These are phyloP conservation scores for Lachnellula subtilissima DNA, from an alignment of 2,329 filamentous ascomycete genomes.

Conservation along the genomic window DNA sequence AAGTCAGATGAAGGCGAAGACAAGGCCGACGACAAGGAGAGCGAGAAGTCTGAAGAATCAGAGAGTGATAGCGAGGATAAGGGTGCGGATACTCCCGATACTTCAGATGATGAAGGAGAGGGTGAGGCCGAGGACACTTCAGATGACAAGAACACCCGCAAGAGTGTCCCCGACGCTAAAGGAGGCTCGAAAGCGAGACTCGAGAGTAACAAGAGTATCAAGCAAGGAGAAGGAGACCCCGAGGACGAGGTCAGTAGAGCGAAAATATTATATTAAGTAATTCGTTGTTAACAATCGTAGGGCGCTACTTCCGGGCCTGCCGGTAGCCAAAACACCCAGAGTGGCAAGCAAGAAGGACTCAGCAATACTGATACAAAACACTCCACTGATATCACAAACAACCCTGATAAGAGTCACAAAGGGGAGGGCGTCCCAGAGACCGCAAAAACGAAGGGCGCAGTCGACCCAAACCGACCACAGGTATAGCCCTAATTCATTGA, in stretches of 20 bases:
- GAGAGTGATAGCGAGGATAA: slow-evolving; percentile 28
- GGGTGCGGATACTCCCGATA: slow-evolving; percentile 27
- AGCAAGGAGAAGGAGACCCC: slow-evolving; percentile 17
- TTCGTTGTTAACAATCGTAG: slow-evolving; percentile 12
- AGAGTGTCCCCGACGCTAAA: slow-evolving; percentile 32
- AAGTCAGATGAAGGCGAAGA: slow-evolving; percentile 26
- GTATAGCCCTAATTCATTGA: slow-evolving; percentile 17
- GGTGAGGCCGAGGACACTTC: slow-evolving; percentile 25
- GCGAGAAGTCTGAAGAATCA: slow-evolving; percentile 30
- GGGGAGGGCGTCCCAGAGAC: slow-evolving; percentile 51
- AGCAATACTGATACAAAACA: slow-evolving; percentile 49
- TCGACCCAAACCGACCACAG: slow-evolving; percentile 32
- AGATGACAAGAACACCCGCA: slow-evolving; percentile 29
- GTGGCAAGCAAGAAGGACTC: slow-evolving; percentile 49
- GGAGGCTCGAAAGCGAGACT: slow-evolving; percentile 35
- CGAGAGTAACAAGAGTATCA: slow-evolving; percentile 32
- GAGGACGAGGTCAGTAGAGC: slow-evolving; percentile 15
- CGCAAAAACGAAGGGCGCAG: slow-evolving; percentile 48
- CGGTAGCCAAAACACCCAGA: slow-evolving; percentile 37
- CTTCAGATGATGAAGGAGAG: slow-evolving; percentile 30
- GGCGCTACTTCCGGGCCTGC: slow-evolving; percentile 27
- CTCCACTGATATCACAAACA: slow-evolving; percentile 38
- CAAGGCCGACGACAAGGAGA: slow-evolving; percentile 27
- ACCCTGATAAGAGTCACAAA: slow-evolving; percentile 49
- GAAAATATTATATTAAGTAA: not conserved